Evolutionary conservation across 2,329 filamentous ascomycete species (phyloP).

Genomic region (Talaromyces sp.): DNA sequence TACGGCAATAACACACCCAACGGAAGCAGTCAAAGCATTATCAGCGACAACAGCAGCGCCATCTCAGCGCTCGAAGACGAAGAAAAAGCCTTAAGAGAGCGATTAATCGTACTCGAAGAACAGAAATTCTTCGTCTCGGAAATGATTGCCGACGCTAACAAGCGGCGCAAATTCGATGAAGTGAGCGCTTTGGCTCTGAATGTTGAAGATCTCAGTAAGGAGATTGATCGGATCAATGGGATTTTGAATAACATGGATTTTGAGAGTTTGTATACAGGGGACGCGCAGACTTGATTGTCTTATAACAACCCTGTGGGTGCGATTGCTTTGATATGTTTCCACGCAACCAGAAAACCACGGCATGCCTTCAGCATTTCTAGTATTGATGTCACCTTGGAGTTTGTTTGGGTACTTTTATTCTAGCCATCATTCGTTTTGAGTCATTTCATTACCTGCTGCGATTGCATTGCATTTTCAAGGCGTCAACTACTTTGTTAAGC

Average conservation of each 20-base stretch:
- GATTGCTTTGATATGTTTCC: background rate
- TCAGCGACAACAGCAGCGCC: constrained; percentile 55
- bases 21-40: constrained; percentile 52
- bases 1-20: constrained; percentile 53
- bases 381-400: background rate
- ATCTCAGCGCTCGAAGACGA: constrained; percentile 73
- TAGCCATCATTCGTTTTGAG: background rate
- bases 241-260: constrained; percentile 68
- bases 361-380: background rate
- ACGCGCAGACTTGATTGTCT: constrained; percentile 6
- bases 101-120: constrained; percentile 81
- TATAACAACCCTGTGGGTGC: no score
- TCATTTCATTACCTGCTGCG: background rate
- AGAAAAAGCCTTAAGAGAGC: constrained; percentile 77
- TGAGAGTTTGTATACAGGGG: constrained; percentile 49
- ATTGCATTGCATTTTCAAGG: constrained; percentile 10
- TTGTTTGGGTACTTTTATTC: background rate
- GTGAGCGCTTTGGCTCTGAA: constrained; percentile 76
- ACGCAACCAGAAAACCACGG: background rate
- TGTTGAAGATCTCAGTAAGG: constrained; percentile 74
- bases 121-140: constrained; percentile 85
- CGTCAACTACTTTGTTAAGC: background rate
- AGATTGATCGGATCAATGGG: constrained; percentile 68
- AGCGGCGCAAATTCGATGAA: constrained; percentile 79
- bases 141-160: constrained; percentile 77